phyloP scores from a whole-genome alignment of 2,329 filamentous ascomycete genomes.

The Fusarium sambucinum region DNA sequence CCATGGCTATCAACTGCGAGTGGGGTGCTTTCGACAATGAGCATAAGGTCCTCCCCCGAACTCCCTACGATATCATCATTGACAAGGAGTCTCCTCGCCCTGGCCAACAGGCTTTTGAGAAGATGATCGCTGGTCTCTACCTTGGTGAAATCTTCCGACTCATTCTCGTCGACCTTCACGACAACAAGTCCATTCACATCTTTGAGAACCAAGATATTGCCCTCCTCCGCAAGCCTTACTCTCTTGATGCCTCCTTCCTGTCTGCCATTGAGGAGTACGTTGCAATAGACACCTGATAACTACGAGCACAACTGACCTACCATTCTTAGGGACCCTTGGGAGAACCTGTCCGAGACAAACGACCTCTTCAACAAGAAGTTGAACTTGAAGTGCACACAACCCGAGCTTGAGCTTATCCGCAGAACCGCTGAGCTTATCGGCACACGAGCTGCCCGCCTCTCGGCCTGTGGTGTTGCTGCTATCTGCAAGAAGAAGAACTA shows the following conservation, averaged over 20 bases:
- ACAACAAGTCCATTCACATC: slow-evolving; percentile 78
- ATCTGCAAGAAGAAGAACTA: slow-evolving; percentile 98
- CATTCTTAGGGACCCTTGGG: slow-evolving; percentile 80
- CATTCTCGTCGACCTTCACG: slow-evolving; percentile 85
- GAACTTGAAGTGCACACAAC: slow-evolving; percentile 74
- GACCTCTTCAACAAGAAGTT: slow-evolving; percentile 86
- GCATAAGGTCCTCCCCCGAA: slow-evolving; percentile 86
- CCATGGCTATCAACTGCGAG: slow-evolving; percentile 97
- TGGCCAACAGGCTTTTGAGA: slow-evolving; percentile 95
- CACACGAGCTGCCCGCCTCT: slow-evolving; percentile 91
- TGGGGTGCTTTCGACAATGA: slow-evolving; percentile 98
- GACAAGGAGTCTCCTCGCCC: slow-evolving; percentile 93
- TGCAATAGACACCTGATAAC: too few relatives aligned
- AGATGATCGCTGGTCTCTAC: slow-evolving; percentile 97
- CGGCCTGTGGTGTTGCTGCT: slow-evolving; percentile 92
- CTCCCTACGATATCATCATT: slow-evolving; percentile 86
- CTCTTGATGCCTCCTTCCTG: slow-evolving; percentile 91
- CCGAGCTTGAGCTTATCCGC: slow-evolving; percentile 90
- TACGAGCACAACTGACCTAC: slow-evolving; percentile 35
- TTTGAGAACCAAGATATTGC: slow-evolving; percentile 87
- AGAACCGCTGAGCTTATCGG: slow-evolving; percentile 94
- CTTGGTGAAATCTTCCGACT: slow-evolving; percentile 95
- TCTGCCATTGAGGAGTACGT: slow-evolving; percentile 88
- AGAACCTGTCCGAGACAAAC: slow-evolving; percentile 90
- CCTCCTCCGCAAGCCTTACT: slow-evolving; percentile 86